phyloP scores from a whole-genome alignment of 2,329 filamentous ascomycete species.

The Graphilbum ipis-grandicollis region DNA sequence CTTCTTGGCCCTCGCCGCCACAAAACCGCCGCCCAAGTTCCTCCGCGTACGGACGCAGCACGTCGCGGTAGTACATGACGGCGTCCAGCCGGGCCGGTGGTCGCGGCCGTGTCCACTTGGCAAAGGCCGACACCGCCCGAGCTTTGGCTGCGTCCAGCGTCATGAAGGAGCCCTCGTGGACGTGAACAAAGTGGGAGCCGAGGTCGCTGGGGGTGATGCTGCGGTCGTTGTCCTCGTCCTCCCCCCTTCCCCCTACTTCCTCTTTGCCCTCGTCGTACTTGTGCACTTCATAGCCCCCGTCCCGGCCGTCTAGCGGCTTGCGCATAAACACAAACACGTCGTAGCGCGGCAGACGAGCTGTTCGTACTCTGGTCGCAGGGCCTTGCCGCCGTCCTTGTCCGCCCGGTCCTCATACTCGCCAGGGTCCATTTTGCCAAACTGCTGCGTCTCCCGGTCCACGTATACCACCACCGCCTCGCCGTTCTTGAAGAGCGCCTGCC shows the following conservation, averaged over 20 bases:
- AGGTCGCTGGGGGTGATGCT: neutral
- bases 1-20: neutral
- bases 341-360: conserved; percentile 2
- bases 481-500: conserved; percentile 1
- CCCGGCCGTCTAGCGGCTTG: neutral
- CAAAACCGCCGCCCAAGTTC: neutral
- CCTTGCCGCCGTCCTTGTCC: too few relatives aligned
- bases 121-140: conserved; percentile 4
- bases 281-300: conserved; percentile 1
- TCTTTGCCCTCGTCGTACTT: conserved; percentile 2
- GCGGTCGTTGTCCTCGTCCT: neutral
- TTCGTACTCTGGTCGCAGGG: conserved; percentile 1
- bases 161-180: conserved; percentile 5
- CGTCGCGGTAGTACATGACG: conserved; percentile 3
- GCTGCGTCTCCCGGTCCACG: conserved; percentile 6
- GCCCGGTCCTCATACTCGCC: conserved; percentile 1
- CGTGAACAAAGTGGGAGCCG: neutral
- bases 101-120: conserved; percentile 1
- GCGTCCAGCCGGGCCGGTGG: conserved; percentile 3
- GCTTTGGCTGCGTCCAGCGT: conserved; percentile 4
- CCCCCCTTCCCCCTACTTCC: neutral
- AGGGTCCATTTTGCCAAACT: conserved; percentile 5
- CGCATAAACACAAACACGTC: conserved; percentile 7
- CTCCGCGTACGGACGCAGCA: conserved; percentile 1
- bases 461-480: conserved; percentile 3